These are phyloP conservation scores for Corynascus novoguineensis DNA, from an alignment of 495 filamentous ascomycete species.

Conservation along the genomic window DNA sequence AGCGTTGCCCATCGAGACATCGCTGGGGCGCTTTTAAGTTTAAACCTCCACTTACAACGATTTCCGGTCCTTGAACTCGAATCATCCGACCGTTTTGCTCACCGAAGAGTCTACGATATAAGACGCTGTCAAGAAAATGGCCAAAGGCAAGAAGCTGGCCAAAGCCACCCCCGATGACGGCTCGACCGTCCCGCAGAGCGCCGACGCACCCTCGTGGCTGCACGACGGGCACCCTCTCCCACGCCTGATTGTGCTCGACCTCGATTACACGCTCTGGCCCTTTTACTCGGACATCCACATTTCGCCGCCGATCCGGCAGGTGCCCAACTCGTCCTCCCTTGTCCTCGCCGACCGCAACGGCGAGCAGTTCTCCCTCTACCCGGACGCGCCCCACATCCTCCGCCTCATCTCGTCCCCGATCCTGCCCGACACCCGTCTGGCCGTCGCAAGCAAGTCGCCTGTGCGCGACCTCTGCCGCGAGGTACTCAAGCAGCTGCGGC, in stretches of 20 bases:
- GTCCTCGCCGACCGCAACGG: conserved; percentile 55
- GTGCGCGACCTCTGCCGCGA: conserved; percentile 75
- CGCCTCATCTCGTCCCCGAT: conserved; percentile 49
- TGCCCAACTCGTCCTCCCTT: conserved; percentile 48
- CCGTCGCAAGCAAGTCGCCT: conserved; percentile 74
- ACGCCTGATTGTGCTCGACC: conserved; percentile 81
- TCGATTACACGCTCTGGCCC: conserved; percentile 97
- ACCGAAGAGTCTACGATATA: too few species aligned
- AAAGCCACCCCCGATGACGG: conserved; percentile 1
- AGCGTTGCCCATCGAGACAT: too few species aligned
- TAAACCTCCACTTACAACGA: too few species aligned
- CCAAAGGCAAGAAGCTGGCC: conserved; percentile 15
- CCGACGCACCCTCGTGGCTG: conserved; percentile 37
- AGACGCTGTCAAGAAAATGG: conserved; percentile 29
- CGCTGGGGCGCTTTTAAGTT: too few species aligned
- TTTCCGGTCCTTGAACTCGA: too few species aligned
- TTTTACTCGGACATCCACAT: conserved; percentile 97
- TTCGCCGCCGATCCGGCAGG: conserved; percentile 66
- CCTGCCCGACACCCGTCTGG: conserved; percentile 55
- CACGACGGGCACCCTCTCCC: conserved; percentile 76
- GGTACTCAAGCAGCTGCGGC: conserved; percentile 68
- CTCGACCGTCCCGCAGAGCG: neutral
- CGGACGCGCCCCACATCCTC: conserved; percentile 68
- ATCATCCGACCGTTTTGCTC: too few species aligned
- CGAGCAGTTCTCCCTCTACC: conserved; percentile 77